Conservation (phyloP, 164 flowering plant species). For the Saururus chinensis region DNA sequence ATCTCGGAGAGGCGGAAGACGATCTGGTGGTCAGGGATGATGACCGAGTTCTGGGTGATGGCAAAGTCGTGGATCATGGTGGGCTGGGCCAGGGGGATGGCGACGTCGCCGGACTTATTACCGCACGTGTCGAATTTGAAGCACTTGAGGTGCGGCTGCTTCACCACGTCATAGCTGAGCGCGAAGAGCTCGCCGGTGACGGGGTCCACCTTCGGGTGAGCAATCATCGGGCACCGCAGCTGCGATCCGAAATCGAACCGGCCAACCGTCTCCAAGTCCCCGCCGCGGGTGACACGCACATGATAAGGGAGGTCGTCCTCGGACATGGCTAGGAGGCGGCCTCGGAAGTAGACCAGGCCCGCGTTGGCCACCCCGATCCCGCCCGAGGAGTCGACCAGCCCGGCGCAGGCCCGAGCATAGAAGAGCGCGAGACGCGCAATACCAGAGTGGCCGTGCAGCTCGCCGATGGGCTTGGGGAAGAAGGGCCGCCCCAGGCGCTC, state of each 20-base stretch:
- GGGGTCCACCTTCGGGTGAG: conserved; percentile 62
- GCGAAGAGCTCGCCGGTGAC: conserved; percentile 35
- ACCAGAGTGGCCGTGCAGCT: conserved; percentile 42
- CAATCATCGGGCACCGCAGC: conserved; percentile 31
- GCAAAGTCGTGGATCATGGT: conserved; percentile 51
- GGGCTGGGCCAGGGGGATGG: conserved; percentile 25
- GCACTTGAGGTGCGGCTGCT: conserved; percentile 40
- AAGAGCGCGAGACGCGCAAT: conserved; percentile 29
- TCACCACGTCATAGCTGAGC: conserved; percentile 38
- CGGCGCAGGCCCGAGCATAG: conserved; percentile 24
- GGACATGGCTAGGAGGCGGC: conserved; percentile 40
- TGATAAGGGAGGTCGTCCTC: conserved; percentile 54
- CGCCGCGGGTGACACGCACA: conserved; percentile 19
- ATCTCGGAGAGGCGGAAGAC: conserved; percentile 48
- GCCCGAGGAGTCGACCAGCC: conserved; percentile 17
- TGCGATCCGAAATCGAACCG: conserved; percentile 37
- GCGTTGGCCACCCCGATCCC: conserved; percentile 49
- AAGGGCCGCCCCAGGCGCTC: conserved; percentile 15
- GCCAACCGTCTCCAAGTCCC: conserved; percentile 42
- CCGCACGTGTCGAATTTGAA: conserved; percentile 31
- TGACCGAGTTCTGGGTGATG: conserved; percentile 31
- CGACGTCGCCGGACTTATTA: conserved; percentile 28
- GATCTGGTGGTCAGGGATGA: conserved; percentile 52
- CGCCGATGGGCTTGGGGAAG: conserved; percentile 38
- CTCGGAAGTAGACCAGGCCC: conserved; percentile 35